These are phyloP conservation scores for Ascochyta rabiei DNA, from an alignment of 2,329 filamentous ascomycete genomes.

Conservation along the genomic window DNA sequence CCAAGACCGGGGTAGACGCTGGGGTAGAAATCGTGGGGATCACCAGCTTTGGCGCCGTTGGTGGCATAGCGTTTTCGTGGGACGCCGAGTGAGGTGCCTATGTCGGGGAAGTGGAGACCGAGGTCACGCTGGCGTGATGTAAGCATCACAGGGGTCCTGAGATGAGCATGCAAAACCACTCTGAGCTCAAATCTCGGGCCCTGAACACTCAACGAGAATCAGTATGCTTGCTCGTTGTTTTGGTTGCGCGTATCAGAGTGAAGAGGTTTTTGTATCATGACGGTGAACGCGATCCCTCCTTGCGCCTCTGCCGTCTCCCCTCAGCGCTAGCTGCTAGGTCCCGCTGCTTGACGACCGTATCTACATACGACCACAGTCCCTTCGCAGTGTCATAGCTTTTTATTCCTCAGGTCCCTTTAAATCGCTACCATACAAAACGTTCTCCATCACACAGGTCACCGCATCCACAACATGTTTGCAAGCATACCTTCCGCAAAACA, in stretches of 20 bases:
- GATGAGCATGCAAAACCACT: background rate
- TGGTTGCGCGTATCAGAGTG: background rate
- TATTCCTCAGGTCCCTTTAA: background rate
- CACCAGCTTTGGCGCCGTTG: slow-evolving; percentile 12
- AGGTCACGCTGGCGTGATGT: slow-evolving; percentile 8
- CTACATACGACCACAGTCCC: background rate
- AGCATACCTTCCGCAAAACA: background rate
- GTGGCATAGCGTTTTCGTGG: slow-evolving; percentile 7
- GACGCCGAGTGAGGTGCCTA: background rate
- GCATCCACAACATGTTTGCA: background rate
- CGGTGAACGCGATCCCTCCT: background rate
- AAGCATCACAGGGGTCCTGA: background rate
- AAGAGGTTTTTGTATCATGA: background rate
- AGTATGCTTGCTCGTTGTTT: background rate
- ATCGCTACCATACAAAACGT: background rate
- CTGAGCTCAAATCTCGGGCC: background rate
- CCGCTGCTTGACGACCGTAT: background rate
- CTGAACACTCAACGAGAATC: background rate
- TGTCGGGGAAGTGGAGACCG: slow-evolving; percentile 26
- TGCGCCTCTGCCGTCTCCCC: background rate
- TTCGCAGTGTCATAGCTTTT: background rate
- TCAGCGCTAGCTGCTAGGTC: background rate
- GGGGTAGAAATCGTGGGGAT: slow-evolving; percentile 29
- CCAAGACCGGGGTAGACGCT: slow-evolving; percentile 25
- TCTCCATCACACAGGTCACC: background rate